Percentiles rank a stretch among this genome's conserved stretches.
Conservation (phyloP, 441 rosid species). For the Gossypium gossypioides region DNA sequence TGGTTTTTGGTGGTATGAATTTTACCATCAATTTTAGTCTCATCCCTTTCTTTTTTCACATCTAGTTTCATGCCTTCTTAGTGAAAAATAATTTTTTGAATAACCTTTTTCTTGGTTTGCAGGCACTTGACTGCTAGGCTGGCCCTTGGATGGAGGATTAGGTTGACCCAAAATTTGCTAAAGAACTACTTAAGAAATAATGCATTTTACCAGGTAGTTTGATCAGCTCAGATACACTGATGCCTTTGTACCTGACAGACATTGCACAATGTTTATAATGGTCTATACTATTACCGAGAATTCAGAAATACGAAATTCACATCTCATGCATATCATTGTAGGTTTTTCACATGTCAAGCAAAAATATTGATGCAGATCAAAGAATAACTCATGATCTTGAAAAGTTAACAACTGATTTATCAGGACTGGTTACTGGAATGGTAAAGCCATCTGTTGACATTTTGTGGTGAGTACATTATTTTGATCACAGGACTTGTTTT, state of each 20-base stretch:
- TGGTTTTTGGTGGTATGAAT: background rate
- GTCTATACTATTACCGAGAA: background rate
- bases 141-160: constrained; percentile 97
- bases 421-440: constrained; percentile 97
- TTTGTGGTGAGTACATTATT: constrained; percentile 58
- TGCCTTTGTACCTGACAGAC: background rate
- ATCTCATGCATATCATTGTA: constrained; percentile 23
- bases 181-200: constrained; percentile 82
- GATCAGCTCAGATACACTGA: constrained; percentile 8
- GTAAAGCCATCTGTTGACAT: constrained; percentile 98
- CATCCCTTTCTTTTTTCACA: background rate
- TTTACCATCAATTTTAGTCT: background rate
- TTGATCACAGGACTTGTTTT: constrained; percentile 10
- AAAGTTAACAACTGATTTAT: constrained; percentile 73
- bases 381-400: constrained; percentile 93
- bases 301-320: constrained; percentile 1
- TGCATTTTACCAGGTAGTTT: constrained; percentile 85
- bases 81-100: background rate
- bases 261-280: background rate
- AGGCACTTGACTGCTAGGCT: constrained; percentile 79
- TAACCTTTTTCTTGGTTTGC: constrained; percentile 16
- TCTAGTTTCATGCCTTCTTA: background rate
- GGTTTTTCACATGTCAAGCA: constrained; percentile 89
- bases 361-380: constrained; percentile 91
- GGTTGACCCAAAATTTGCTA: constrained; percentile 85